Base-by-base conservation (phyloP, 176 grass and related monocot species). In the Pontederia crassipes region DNA sequence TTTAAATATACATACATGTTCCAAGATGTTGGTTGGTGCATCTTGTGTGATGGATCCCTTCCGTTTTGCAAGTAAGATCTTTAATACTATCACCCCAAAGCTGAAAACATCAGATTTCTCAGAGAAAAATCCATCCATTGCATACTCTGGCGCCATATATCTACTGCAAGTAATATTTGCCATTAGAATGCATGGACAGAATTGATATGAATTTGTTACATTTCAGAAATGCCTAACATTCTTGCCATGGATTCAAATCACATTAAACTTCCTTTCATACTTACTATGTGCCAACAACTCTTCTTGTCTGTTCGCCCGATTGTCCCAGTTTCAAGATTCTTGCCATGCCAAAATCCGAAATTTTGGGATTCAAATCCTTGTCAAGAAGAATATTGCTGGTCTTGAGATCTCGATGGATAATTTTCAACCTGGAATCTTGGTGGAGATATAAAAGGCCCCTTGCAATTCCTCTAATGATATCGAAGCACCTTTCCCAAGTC, bases 311-410 rank as follows among this genome's bases (percentile, higher is more conserved):
- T 73, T 26, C 57, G 50, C 61, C 46, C 1, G 10, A 40, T 60
- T 73, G 35, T 32, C 61, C 28, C 61, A 26, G 26, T 11, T 28
- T 46, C 46, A 62, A 73, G 57, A 73, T 60, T 15, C 70, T 18
- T 18, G 70, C 70, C 70, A 59, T 58, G 10, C 70, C 70, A 3
- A 73, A 73, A 61, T 63, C 70, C 29, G 70, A 73, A 48, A 62
- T 73, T 48, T 73, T 73, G 27, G 70, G 70, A 4, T 60, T 59
- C 70, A 73, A 61, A 61, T 73, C 57, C 27, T 18, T 24, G 20
- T 24, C 20, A 0, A 24, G 20, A 24, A 24, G 20, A 24, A 24
- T 24, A 24, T 24, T 24, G 20, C 20, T 24, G 20, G 20, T 24
- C 20, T 24, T 24, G 20, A 24, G 20, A 24, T 24, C 20, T 24